These are phyloP conservation scores for Phytophthora sojae DNA, from an alignment of 352 stramenopile genomes.

Conservation along the genomic window DNA sequence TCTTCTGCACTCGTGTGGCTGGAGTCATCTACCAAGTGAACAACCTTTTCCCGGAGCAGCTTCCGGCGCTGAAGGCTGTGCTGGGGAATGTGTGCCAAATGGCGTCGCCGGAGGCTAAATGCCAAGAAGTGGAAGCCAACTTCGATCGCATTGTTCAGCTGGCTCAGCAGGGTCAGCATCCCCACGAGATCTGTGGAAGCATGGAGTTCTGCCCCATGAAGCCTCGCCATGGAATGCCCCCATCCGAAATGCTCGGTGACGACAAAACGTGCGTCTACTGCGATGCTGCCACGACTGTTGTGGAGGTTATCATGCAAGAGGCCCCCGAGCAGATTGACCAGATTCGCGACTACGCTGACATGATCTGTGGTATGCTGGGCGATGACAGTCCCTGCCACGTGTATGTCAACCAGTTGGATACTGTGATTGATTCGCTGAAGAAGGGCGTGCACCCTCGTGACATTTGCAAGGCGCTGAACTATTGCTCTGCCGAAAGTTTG, in stretches of 20 bases:
- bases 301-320: constrained; percentile 59
- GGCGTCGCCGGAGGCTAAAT: constrained; percentile 51
- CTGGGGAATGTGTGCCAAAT: constrained; percentile 56
- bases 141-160: constrained; percentile 70
- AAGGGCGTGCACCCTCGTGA: constrained; percentile 51
- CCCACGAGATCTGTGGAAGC: constrained; percentile 51
- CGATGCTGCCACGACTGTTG: constrained; percentile 55
- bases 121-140: constrained; percentile 52
- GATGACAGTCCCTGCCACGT: constrained; percentile 56
- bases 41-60: constrained; percentile 42
- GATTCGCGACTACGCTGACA: constrained; percentile 58
- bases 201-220: constrained; percentile 51
- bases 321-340: constrained; percentile 53
- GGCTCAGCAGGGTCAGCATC: constrained; percentile 53
- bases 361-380: constrained; percentile 62
- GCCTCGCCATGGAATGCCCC: not conserved
- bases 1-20: constrained; percentile 56
- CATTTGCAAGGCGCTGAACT: constrained; percentile 58
- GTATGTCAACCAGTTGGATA: constrained; percentile 55
- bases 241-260: constrained; percentile 7
- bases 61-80: constrained; percentile 51
- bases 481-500: constrained; percentile 30
- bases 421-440: constrained; percentile 55
- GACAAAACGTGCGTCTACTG: constrained; percentile 71
- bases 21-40: constrained; percentile 54